Evolutionary conservation across 1,284 basidiomycete species (phyloP), one percentile per base, ranked within the genome.

Genomic region (Puccinia coronata): DNA sequence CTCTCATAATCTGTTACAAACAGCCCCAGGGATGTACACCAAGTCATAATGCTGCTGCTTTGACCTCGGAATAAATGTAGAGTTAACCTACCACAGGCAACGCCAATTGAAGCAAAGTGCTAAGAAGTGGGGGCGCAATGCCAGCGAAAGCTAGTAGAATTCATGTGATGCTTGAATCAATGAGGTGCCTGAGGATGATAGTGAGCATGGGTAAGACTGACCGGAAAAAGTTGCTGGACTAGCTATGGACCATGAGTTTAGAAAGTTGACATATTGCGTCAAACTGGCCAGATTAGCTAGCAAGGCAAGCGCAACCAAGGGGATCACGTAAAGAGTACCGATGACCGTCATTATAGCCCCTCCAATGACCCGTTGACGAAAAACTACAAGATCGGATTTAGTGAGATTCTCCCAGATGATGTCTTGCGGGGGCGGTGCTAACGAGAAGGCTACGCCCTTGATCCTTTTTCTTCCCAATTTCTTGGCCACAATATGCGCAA

Each of bases 251-350:
- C 78, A 81, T 47, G n/a, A 28, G n/a, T 63, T 55, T 2, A 82
- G 77, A 61, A 36, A 65, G 43, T n/a, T 31, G 41, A 88, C 90
- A 82, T 84, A 93, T 91, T 70, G 91, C 88, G 72, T 69, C 65
- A 82, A 73, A 43, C 67, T 72, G 3, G 90, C 88, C 86, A 95
- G 88, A 87, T 94, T 94, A 82, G 93, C 92, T 81, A 94, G 88
- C 83, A 93, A 88, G 36, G 94, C 93, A 82, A 95, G 92, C 83
- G 92, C 87, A 84, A 93, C 89, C 36, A 94, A 87, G 16, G 95
- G 95, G 6, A 96, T 88, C n/a, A 93, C 96, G 88, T 98, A 95
- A 88, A 96, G 90, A 87, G 93, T 93, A 86, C 93, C 95, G 72
- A 85, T 82, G 61, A 91, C 84, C 18, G 89, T 88, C 70, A 98